These are phyloP conservation scores for Tilletia walkeri DNA, from an alignment of 1,284 basidiomycete genomes.

Conservation along the genomic window DNA sequence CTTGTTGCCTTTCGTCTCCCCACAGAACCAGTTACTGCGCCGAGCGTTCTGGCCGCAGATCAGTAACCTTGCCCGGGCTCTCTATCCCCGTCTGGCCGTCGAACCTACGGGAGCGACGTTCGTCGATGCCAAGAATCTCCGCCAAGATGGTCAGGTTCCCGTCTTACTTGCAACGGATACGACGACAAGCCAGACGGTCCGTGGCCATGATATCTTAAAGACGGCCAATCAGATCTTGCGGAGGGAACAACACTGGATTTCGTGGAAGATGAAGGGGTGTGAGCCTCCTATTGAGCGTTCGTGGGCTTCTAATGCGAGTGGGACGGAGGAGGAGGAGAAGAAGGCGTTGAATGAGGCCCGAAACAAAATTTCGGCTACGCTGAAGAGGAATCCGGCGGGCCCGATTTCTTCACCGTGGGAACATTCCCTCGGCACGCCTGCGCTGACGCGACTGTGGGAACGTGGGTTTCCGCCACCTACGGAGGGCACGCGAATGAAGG, in stretches of 20 bases:
- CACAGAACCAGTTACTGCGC: background rate
- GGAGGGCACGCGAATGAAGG: conserved; percentile 28
- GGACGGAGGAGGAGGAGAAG: conserved; percentile 26
- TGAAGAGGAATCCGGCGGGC: conserved; percentile 27
- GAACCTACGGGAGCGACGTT: background rate
- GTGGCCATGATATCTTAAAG: background rate
- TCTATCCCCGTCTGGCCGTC: background rate
- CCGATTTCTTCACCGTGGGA: conserved; percentile 14
- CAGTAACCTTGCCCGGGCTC: background rate
- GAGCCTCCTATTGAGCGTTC: conserved; percentile 43
- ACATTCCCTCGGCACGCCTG: conserved; percentile 41
- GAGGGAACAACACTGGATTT: conserved; percentile 8
- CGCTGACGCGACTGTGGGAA: conserved; percentile 50
- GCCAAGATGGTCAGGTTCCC: background rate
- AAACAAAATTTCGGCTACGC: conserved; percentile 23
- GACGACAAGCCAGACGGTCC: background rate
- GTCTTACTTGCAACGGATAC: background rate
- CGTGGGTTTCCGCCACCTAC: conserved; percentile 41
- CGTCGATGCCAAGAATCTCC: background rate
- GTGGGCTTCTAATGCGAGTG: conserved; percentile 22
- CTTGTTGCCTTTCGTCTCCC: background rate
- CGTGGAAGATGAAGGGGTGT: conserved; percentile 1
- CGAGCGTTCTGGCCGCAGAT: background rate
- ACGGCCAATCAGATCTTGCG: conserved; percentile 8
- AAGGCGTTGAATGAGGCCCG: conserved; percentile 29